A percentile compares a stretch with the other conserved stretches of the same genome.
Evolutionary conservation across 2,329 filamentous ascomycete species (phyloP).

Genomic region (Hypoxylon rubiginosum): DNA sequence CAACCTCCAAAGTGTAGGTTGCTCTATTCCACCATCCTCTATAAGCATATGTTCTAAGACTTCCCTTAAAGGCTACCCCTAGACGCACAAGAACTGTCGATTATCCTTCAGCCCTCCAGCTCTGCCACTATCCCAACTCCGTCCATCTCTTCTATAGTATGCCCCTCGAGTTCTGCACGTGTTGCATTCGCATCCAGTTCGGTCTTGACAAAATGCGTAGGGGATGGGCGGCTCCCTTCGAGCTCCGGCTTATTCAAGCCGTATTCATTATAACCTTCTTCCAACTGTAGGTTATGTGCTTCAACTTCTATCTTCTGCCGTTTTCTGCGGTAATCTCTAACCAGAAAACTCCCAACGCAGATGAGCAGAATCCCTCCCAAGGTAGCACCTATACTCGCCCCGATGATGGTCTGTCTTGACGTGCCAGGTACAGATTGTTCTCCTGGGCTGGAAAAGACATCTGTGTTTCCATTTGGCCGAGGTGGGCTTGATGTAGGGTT

Average conservation of each 20-base stretch:
- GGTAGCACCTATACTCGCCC: slow-evolving; percentile 8
- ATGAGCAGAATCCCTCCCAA: slow-evolving; percentile 7
- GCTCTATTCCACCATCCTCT: too few relatives aligned
- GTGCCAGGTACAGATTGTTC: not conserved
- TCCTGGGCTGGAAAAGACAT: not conserved
- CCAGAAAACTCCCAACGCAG: slow-evolving; percentile 7
- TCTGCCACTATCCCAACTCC: not conserved
- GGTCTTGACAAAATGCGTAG: not conserved
- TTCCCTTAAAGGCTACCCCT: too few relatives aligned
- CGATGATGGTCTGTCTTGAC: not conserved
- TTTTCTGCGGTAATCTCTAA: slow-evolving; percentile 15
- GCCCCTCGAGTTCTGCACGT: slow-evolving; percentile 14
- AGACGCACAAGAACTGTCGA: not conserved
- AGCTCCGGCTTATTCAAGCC: slow-evolving; percentile 17
- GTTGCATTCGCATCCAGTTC: slow-evolving; percentile 20
- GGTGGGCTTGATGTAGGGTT: not conserved
- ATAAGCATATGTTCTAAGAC: too few relatives aligned
- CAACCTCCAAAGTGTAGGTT: too few relatives aligned
- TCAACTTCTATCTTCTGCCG: not conserved
- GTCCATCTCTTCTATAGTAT: not conserved
- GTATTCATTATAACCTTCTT: slow-evolving; percentile 1
- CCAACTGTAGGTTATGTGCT: not conserved
- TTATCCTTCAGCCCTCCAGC: slow-evolving; percentile 7
- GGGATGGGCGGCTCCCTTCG: slow-evolving; percentile 5
- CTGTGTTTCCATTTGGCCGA: not conserved